Conservation (phyloP, 1,284 basidiomycete genomes). For the Naganishia cerealis region DNA sequence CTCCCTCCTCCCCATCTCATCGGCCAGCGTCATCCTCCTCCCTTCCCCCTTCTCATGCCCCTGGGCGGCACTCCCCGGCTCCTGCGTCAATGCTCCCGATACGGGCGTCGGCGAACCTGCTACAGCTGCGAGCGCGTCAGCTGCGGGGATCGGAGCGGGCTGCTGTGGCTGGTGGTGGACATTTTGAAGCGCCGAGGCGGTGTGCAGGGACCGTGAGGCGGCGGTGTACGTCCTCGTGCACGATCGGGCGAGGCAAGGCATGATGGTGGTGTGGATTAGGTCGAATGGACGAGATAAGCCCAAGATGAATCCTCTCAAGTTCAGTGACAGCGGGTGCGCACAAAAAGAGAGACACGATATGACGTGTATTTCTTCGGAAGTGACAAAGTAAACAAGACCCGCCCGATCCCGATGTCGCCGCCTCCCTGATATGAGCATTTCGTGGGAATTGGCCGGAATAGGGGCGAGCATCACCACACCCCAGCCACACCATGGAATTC, state of each 20-base stretch:
- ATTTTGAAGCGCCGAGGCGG: background rate
- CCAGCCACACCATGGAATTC: constrained; percentile 35
- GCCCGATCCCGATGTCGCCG: background rate
- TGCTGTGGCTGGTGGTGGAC: background rate
- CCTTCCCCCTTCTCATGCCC: background rate
- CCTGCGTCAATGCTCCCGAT: background rate
- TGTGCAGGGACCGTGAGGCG: background rate
- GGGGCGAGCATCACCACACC: background rate
- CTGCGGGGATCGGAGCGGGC: constrained; percentile 11
- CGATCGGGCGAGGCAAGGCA: background rate
- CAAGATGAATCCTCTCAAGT: background rate
- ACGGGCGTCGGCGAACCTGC: constrained; percentile 6
- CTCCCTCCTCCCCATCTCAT: constrained; percentile 18
- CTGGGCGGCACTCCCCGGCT: background rate
- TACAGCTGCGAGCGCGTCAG: constrained; percentile 14
- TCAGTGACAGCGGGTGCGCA: background rate
- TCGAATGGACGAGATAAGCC: background rate
- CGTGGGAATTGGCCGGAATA: too few species aligned
- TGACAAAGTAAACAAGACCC: constrained; percentile 2
- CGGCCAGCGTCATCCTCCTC: constrained; percentile 13
- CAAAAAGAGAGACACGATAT: background rate
- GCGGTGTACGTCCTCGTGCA: background rate
- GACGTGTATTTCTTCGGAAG: background rate
- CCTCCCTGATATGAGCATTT: background rate
- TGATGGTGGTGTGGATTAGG: background rate